Base-by-base conservation (phyloP, 192 early-diverging fungal species). In the Mortierella alpina region DNA sequence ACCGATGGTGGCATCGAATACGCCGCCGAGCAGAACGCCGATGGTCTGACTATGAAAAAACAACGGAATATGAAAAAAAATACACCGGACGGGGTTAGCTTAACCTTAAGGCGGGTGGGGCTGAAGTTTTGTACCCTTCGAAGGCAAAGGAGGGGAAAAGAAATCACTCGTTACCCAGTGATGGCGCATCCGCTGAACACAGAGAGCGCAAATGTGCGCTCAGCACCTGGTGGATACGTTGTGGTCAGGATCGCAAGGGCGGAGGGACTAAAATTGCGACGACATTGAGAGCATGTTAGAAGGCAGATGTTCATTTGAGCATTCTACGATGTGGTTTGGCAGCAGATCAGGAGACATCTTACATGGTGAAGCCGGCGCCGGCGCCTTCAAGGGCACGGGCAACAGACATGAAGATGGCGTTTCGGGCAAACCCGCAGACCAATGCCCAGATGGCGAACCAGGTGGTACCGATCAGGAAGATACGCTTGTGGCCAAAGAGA, bases 301-400 rank as follows among this genome's bases (percentile, higher is more conserved):
- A 41, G 39, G 12, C 39, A 57, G 9, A 13, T 20, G 42, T 31
- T 31, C 22, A 6, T 59, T 42, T 13, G 23, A 41, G 58, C 42
- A 13, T 12, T 22, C 6, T 41, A 17, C 46, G 48, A 54, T 50
- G 3, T 20, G n/a, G 23, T 20, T 22, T 55, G 50, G 50, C 50
- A 3, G 1, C n/a, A 22, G 23, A 22, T 8, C 7, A 8, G 7
- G 11, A 11, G 11, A 57, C 39, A 51, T 54, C 64, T 47, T 70
- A 72, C 65, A 81, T 64, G 9, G 77, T 81, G 63, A 70, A 68
- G 7, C 65, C 77, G 18, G 77, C 70, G 2, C 63, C 77, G 10
- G 70, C 54, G 12, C 77, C 70, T 52, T 81, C 59, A 14, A 81
- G 39, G 14, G 77, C 77, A 22, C 70, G 60, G 17, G 66, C 70